Evolutionary conservation across 441 rosid genomes (phyloP), one percentile per base, ranked within the genome.

Genomic region (Adansonia gregorii): DNA sequence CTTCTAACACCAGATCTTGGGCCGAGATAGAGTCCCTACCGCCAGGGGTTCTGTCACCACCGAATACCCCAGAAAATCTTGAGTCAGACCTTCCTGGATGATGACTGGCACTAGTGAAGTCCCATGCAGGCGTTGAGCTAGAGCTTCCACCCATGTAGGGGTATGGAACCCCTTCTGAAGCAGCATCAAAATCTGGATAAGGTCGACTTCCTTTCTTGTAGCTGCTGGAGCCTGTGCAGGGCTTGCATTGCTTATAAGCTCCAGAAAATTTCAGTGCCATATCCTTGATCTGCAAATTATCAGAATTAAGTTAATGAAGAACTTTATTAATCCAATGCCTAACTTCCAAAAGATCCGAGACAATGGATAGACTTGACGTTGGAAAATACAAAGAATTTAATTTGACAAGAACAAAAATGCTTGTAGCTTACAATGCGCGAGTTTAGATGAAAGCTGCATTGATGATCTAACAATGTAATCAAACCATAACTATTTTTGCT

Each of bases 111-210:
- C 80, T 84, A 0, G 94, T 87, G 76, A 96, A 97, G 85, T 97
- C 99, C 99, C 99, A 97, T 63, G 98, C 98, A 24, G 99, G 98
- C 2, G 99, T 97, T 19, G 98, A 94, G 79, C 91, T 89, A 0
- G 97, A 83, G 85, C 98, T 96, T 72, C 91, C 97, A 9, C 88
- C 95, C 51, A 85, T 82, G 83, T 89, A 95, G 39, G 94, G 93
- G 59, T 90, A 93, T 0, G 96, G 94, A 76, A 83, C 91, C 41
- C 95, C 94, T 83, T 93, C 98, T 15, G 97, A 93, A 78, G 89
- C 91, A 8, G 86, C 80, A 75, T 94, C 98, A 15, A 82, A 91
- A 78, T 95, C 98, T 0, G 96, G 94, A 63, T 85, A 91, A 0
- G 91, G 74, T 60, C 89, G 78, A 0, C 83, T 84, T 5, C 89